These are phyloP conservation scores for Fusarium tanahbumbuense DNA, from an alignment of 2,329 filamentous ascomycete species.

Conservation along the genomic window DNA sequence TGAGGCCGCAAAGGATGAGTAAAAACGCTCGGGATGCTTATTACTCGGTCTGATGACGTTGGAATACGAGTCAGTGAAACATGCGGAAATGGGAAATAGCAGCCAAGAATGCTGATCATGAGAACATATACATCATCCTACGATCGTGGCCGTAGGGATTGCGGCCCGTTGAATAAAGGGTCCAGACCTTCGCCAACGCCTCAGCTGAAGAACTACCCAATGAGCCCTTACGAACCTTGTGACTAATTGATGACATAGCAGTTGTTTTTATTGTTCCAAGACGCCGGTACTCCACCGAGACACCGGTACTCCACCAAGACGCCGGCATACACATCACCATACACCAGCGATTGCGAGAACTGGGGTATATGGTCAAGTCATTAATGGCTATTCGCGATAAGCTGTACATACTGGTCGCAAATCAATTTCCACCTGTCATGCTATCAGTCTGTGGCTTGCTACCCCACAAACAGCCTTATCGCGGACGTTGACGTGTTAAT, in stretches of 20 bases:
- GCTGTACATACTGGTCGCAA: accelerated
- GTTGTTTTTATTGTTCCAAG: background rate
- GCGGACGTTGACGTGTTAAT: background rate
- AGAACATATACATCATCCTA: background rate
- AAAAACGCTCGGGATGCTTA: background rate
- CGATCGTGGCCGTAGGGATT: background rate
- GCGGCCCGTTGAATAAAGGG: background rate
- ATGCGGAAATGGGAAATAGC: background rate
- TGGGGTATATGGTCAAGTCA: accelerated
- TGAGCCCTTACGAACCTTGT: background rate
- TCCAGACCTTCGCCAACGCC: background rate
- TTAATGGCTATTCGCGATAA: background rate
- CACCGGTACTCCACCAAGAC: constrained; percentile 16
- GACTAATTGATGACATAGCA: constrained; percentile 10
- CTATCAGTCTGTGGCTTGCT: accelerated
- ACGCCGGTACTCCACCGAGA: constrained; percentile 8
- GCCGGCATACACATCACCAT: background rate
- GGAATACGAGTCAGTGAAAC: background rate
- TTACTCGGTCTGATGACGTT: background rate
- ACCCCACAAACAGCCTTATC: background rate
- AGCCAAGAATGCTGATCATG: background rate
- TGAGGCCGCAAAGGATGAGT: background rate
- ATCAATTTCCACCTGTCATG: background rate
- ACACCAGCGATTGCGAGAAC: background rate
- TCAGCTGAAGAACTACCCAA: background rate